phyloP scores from a whole-genome alignment of 345 rosid genomes.

The Limnanthes douglasii region DNA sequence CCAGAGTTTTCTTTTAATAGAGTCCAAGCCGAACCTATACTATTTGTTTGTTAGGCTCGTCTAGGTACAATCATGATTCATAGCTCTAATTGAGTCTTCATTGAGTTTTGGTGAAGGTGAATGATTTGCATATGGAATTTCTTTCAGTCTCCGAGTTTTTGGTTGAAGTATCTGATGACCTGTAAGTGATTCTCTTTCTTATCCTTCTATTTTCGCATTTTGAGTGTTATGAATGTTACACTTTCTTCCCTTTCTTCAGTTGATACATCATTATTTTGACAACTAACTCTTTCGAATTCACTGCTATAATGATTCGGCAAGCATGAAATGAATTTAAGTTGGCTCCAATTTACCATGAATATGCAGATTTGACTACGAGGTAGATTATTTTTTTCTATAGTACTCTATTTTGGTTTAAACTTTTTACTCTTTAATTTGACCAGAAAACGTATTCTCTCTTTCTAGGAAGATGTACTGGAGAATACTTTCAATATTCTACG shows the following conservation, averaged over 20 bases:
- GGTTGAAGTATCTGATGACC: constrained; percentile 83
- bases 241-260: background rate
- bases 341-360: constrained; percentile 5
- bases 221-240: background rate
- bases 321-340: constrained; percentile 10
- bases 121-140: constrained; percentile 78
- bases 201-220: background rate
- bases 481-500: constrained; percentile 70
- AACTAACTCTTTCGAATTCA: constrained; percentile 10
- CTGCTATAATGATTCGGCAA: constrained; percentile 8
- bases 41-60: too few species aligned
- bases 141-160: constrained; percentile 71
- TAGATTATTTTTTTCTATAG: constrained; percentile 11
- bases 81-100: constrained; percentile 10
- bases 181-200: constrained; percentile 23
- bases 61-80: background rate
- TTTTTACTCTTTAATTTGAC: constrained; percentile 1
- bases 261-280: background rate
- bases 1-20: constrained; percentile 3
- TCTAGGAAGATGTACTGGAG: constrained; percentile 72
- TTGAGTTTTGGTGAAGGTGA: constrained; percentile 43
- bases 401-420: background rate
- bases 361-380: constrained; percentile 82
- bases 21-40: too few species aligned
- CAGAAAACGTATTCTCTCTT: background rate